Conservation (phyloP, 768 basidiomycete genomes). For the Cantharellus anzutake region DNA sequence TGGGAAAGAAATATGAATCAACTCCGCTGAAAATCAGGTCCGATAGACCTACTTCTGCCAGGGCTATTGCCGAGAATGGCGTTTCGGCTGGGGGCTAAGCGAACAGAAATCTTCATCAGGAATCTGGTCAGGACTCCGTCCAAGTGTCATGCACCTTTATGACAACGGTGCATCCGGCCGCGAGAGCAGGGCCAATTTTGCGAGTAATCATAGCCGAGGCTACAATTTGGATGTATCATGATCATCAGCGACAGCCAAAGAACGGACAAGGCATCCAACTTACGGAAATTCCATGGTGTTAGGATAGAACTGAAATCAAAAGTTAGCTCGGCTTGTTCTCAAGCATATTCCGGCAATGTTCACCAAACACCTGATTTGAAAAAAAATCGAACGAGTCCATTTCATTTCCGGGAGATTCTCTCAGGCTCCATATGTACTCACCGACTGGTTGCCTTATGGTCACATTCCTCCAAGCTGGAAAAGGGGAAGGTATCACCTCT, state of each 20-base stretch:
- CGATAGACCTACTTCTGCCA: constrained; percentile 48
- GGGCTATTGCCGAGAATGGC: constrained; percentile 78
- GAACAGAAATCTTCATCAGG: not conserved
- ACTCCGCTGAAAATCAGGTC: not conserved
- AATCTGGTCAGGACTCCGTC: not conserved
- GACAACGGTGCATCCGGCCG: constrained; percentile 90
- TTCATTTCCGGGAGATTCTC: not conserved
- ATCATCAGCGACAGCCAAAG: not conserved
- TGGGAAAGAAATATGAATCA: not conserved
- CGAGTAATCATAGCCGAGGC: constrained; percentile 69
- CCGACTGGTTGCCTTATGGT: constrained; percentile 89
- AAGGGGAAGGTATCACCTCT: constrained; percentile 71
- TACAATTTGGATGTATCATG: not conserved
- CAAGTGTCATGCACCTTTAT: constrained; percentile 32
- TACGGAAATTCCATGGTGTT: constrained; percentile 39
- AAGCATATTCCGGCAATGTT: not conserved
- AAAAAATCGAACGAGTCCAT: not conserved
- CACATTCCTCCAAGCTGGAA: constrained; percentile 54
- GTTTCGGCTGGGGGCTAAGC: constrained; percentile 67
- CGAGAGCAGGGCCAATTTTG: constrained; percentile 77
- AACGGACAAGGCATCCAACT: not conserved
- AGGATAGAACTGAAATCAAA: constrained; percentile 38
- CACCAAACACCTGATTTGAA: constrained; percentile 7
- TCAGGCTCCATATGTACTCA: constrained; percentile 16
- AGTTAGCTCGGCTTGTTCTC: not conserved